Evolutionary conservation across 306 rosid species (phyloP), one percentile per base, ranked within the genome.

Genomic region (Trichosanthes truncata): DNA sequence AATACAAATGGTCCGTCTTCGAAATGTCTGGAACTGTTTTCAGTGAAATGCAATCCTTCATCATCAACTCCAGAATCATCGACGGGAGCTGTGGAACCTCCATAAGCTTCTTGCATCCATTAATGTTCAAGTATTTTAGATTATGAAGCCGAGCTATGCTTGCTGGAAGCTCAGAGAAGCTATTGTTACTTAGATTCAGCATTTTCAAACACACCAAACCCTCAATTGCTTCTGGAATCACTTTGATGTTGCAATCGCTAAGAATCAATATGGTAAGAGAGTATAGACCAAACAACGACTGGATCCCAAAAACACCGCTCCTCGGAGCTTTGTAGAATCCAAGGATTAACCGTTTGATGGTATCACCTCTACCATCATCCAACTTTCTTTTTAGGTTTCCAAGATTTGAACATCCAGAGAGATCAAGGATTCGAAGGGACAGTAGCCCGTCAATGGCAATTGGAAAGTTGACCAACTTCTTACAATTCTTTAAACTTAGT

Each of bases 51-150:
- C 79, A 78, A 17, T 4, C 9, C 1, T 4, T 2, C 9, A 45
- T 3, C 0, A 0, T 0, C 6, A 82, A 43, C 3, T 0, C 0
- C 21, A 49, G 0, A 0, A 0, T 0, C 26, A 23, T 60, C 20
- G n/a, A 12, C 0, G 86, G 74, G 6, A 75, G 78, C 11, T 55
- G 20, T 0, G 81, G 81, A 18, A 75, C 5, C n/a, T 25, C 12
- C 17, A 14, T 3, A 45, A 83, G 83, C 48, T 46, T 83, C 62
- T 26, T 1, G 77, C 83, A 83, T 5, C 8, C 1, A 0, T 0
- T 0, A 6, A 82, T 21, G 0, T 0, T 0, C 31, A 79, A 14
- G 0, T 0, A 0, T 14, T 0, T 7, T 1, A 82, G 63, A 26
- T 29, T 43, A 7, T 66, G 33, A 74, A 82, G 82, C 51, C 12